Evolutionary conservation across 1,139 yeast genomes (phyloP).

Genomic region (Debaryomyces udenii): DNA sequence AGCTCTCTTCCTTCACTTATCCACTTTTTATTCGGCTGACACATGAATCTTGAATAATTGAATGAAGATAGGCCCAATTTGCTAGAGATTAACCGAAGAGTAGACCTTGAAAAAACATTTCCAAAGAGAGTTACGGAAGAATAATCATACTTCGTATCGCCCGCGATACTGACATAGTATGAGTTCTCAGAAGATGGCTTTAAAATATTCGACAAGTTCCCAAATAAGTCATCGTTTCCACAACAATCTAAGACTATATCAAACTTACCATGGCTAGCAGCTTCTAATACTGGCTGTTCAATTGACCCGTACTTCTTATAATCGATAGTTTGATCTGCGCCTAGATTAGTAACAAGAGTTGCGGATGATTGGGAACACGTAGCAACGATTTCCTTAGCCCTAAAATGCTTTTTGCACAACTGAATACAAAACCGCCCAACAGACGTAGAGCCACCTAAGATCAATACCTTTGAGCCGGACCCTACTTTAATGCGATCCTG

Average conservation of each 20-base stretch:
- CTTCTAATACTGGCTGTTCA: constrained; percentile 27
- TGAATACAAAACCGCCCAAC: constrained; percentile 68
- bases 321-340: constrained; percentile 56
- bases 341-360: constrained; percentile 45
- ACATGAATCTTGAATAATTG: constrained; percentile 12
- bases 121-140: not conserved
- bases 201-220: constrained; percentile 31
- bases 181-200: constrained; percentile 36
- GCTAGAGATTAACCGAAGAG: not conserved
- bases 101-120: constrained; percentile 2
- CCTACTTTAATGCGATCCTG: constrained; percentile 20
- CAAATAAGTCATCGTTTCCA: constrained; percentile 31
- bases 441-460: constrained; percentile 77
- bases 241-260: constrained; percentile 39
- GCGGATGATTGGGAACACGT: constrained; percentile 38
- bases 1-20: constrained; percentile 26
- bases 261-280: constrained; percentile 31
- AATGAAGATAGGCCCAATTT: constrained; percentile 18
- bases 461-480: constrained; percentile 39
- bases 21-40: constrained; percentile 14
- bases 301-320: constrained; percentile 39
- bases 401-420: constrained; percentile 49
- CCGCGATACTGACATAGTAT: constrained; percentile 53
- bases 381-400: constrained; percentile 50
- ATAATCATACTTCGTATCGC: constrained; percentile 46